Conservation (phyloP, 768 basidiomycete genomes). For the Auriscalpium vulgare region DNA sequence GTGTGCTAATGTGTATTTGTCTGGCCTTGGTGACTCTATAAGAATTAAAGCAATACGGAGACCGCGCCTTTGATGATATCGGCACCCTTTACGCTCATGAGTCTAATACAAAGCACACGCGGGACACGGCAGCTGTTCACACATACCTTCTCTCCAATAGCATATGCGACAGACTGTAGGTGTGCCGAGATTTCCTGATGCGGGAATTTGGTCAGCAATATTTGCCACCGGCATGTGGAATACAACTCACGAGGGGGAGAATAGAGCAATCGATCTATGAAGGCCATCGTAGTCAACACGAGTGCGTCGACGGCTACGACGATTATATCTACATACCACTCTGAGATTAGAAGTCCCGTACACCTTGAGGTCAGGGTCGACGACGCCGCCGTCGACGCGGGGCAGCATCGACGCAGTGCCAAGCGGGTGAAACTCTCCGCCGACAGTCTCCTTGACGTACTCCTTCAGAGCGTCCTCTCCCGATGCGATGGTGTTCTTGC, state of each 20-base stretch:
- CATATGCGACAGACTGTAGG: constrained; percentile 17
- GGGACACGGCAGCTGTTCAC: neutral
- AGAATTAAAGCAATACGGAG: neutral
- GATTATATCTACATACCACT: constrained; percentile 15
- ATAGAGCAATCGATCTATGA: neutral
- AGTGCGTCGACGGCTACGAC: neutral
- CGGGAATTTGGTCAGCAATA: no score
- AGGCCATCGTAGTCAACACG: neutral
- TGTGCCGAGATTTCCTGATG: constrained; percentile 12
- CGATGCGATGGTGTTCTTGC: neutral
- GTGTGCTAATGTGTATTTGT: no score
- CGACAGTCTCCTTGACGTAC: neutral
- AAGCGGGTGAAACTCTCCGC: constrained; percentile 5
- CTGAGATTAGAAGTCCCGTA: constrained; percentile 25
- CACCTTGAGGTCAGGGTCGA: constrained; percentile 23
- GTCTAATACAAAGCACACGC: neutral
- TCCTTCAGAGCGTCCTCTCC: neutral
- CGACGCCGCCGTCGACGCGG: constrained; percentile 24
- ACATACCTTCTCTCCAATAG: constrained; percentile 20
- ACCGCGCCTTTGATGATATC: neutral
- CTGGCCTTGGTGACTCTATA: no score
- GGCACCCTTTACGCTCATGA: neutral
- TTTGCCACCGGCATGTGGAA: no score
- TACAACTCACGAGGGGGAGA: neutral
- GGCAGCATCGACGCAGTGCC: constrained; percentile 25